phyloP scores from a whole-genome alignment of 306 rosid species.

The Malus orientalis region DNA sequence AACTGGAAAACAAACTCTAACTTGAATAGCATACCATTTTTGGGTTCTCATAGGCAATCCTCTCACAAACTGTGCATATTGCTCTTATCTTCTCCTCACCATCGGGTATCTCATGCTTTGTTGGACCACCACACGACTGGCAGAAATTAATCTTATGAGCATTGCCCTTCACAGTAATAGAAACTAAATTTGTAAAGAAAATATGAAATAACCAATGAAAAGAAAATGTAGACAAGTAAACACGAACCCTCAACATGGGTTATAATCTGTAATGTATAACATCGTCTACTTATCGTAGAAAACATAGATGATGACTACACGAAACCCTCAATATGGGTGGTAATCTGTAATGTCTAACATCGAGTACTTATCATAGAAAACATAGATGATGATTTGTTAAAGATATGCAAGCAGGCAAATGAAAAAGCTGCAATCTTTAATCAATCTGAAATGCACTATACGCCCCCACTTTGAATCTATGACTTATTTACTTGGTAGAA shows the following conservation, averaged over 20 bases:
- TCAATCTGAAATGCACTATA: not conserved
- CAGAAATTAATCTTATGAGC: slow-evolving; percentile 56
- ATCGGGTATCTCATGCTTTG: slow-evolving; percentile 66
- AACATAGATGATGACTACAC: not conserved
- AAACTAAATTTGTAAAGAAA: not conserved
- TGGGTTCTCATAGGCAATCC: slow-evolving; percentile 80
- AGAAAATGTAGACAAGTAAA: not conserved
- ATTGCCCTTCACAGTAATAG: slow-evolving; percentile 36
- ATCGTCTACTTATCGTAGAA: not conserved
- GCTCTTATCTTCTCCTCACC: slow-evolving; percentile 79
- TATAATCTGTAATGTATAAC: not conserved
- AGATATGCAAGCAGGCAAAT: not conserved
- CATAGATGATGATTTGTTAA: not conserved
- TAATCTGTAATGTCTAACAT: not conserved
- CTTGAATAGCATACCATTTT: slow-evolving; percentile 55
- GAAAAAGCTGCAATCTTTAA: not conserved
- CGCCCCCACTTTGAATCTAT: not conserved
- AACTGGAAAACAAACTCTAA: not conserved
- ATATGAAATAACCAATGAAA: not conserved
- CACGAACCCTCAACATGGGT: not conserved
- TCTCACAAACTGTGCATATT: slow-evolving; percentile 75
- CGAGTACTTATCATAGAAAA: not conserved
- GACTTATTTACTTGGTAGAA: not conserved
- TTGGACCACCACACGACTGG: slow-evolving; percentile 73
- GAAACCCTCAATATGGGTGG: not conserved